Percentiles rank a stretch among this genome's conserved stretches.
phyloP scores from a whole-genome alignment of 495 filamentous ascomycete species.

The Penicillium steckii region DNA sequence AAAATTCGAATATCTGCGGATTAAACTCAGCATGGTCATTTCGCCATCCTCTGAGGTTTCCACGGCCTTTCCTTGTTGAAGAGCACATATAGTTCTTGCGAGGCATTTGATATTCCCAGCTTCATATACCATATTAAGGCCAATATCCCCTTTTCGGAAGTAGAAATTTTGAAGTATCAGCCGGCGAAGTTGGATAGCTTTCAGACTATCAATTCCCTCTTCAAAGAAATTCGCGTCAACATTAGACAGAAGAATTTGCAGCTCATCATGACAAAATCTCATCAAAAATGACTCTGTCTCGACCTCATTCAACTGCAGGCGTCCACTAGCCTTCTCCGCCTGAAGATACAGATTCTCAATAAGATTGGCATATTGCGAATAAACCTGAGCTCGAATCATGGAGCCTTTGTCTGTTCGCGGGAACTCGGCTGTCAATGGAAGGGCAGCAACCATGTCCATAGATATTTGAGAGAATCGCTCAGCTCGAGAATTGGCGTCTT shows the following conservation, averaged over 20 bases:
- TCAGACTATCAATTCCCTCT: constrained; percentile 59
- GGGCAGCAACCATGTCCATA: constrained; percentile 49
- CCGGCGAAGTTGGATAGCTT: constrained; percentile 55
- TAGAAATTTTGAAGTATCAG: constrained; percentile 47
- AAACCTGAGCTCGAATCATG: constrained; percentile 55
- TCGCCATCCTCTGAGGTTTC: constrained; percentile 26
- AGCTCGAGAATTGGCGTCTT: constrained; percentile 47
- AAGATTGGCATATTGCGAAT: constrained; percentile 41
- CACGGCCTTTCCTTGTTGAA: constrained; percentile 33
- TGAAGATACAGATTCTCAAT: constrained; percentile 50
- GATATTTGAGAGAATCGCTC: constrained; percentile 57
- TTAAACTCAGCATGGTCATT: constrained; percentile 40
- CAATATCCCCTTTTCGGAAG: constrained; percentile 24
- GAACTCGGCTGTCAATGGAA: constrained; percentile 42
- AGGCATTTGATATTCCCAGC: constrained; percentile 44
- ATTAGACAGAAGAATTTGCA: constrained; percentile 39
- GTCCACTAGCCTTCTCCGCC: constrained; percentile 26
- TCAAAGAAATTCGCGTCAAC: constrained; percentile 51
- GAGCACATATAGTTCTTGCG: constrained; percentile 41
- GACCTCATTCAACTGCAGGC: constrained; percentile 33
- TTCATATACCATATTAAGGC: constrained; percentile 54
- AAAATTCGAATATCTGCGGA: constrained; percentile 51
- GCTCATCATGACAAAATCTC: constrained; percentile 35
- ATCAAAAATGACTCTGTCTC: constrained; percentile 44
- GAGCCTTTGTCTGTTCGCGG: constrained; percentile 56